Base-by-base conservation (phyloP, 306 rosid genomes). In the Vigna trinervia region DNA sequence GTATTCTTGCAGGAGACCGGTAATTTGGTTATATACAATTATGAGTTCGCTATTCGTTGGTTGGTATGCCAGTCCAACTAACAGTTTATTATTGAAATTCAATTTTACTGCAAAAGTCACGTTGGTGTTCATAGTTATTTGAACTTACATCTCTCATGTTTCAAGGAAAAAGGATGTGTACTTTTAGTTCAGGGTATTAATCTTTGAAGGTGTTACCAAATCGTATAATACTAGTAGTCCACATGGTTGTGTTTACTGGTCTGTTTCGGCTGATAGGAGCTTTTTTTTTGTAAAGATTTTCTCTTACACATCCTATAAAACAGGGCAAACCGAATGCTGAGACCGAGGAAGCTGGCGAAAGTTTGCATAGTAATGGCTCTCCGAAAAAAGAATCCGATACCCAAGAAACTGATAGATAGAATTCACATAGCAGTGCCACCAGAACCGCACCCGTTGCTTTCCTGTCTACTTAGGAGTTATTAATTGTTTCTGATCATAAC, bases 251-350 rank as follows among this genome's bases (percentile, higher is more conserved):
- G 52, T 56, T 64, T 64, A 41, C 70, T 45, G 20, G 46, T 8
- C 10, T 60, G 69, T 48, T 64, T 22, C n/a, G 48, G 23, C 47
- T 56, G 17, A 67, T 50, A 20, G 70, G 43, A 56, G 50, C 77
- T 68, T 59, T 5, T 53, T 48, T 51, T 46, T 82, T 57, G 69
- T 54, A 80, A 77, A 69, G 30, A 19, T 78, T 81, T 72, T 73
- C 46, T 63, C 68, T 67, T 45, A 57, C 56, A 53, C 76, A 45
- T 82, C 56, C 52, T 47, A 65, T 80, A 74, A 75, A 64, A 52
- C 89, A 89, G 97, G 87, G 88, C 4, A 87, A 87, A 38, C 65
- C 76, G 1, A 65, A 65, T 57, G 68, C 39, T 32, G 85, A 78
- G 65, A 86, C 32, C 19, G 85, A 78, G 65, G 88, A 80, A 78